phyloP scores from a whole-genome alignment of 2,329 filamentous ascomycete genomes.

The Fusarium falciforme region DNA sequence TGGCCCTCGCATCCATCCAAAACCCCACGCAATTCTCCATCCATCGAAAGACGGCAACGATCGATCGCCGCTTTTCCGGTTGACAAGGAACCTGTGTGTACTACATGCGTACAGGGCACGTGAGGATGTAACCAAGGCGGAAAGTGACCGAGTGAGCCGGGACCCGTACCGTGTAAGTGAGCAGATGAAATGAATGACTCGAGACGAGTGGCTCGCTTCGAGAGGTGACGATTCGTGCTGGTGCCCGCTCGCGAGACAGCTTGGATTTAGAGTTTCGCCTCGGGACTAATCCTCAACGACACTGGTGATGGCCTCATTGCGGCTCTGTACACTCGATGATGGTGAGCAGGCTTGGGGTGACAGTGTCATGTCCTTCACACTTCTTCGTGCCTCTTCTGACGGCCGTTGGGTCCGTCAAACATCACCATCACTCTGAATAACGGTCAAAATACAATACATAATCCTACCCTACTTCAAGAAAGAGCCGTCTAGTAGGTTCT shows the following conservation, averaged over 20 bases:
- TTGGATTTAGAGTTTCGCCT: neutral
- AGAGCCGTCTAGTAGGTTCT: neutral
- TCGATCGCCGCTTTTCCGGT: neutral
- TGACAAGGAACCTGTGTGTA: neutral
- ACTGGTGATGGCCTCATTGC: neutral
- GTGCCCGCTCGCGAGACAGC: neutral
- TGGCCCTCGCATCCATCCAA: neutral
- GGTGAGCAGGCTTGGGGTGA: neutral
- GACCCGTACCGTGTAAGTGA: neutral
- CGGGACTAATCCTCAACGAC: neutral
- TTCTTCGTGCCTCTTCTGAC: neutral
- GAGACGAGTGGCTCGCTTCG: neutral
- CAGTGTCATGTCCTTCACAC: neutral
- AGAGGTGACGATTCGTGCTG: neutral
- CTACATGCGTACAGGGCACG: neutral
- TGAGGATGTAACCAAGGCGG: neutral
- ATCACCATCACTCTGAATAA: neutral
- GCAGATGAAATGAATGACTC: neutral
- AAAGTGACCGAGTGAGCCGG: neutral
- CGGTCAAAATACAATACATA: neutral
- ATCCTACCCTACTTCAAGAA: neutral
- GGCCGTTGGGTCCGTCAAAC: too few species aligned
- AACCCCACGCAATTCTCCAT: neutral
- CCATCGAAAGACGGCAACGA: neutral
- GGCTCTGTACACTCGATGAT: neutral